A percentile compares a stretch with the other conserved stretches of the same genome.
Conservation (phyloP, 192 early-diverging fungal genomes). For the Neocallimastix lanati region DNA sequence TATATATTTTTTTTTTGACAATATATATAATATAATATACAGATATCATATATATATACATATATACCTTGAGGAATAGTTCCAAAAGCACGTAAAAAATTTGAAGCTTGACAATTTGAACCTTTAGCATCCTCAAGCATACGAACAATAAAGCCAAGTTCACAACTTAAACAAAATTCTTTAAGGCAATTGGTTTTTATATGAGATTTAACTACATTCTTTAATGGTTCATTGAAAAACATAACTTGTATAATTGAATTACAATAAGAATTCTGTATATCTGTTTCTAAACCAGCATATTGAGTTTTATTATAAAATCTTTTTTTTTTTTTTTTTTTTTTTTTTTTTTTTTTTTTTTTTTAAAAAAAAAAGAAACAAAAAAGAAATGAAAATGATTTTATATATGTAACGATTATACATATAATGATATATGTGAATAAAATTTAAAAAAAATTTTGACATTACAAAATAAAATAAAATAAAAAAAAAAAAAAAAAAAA, state of each 20-base stretch:
- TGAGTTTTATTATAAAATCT: conserved; percentile 75
- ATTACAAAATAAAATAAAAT: too few relatives aligned
- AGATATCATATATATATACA: too few relatives aligned
- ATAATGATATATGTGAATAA: too few relatives aligned
- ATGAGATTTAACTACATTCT: conserved; percentile 55
- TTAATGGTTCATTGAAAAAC: conserved; percentile 45
- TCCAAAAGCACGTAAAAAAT: conserved; percentile 69
- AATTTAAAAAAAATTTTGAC: too few relatives aligned
- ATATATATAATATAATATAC: too few relatives aligned
- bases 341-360: too few relatives aligned
- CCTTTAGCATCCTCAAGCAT: conserved; percentile 83
- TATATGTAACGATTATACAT: too few relatives aligned
- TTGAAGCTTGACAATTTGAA: conserved; percentile 84
- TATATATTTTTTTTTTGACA: too few relatives aligned
- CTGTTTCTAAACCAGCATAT: conserved; percentile 78
- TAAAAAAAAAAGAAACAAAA: too few relatives aligned
- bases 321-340: too few relatives aligned
- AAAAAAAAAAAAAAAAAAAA: too few relatives aligned
- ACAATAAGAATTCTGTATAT: conserved; percentile 74
- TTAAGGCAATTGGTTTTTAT: conserved; percentile 38
- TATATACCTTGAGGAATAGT: conserved; percentile 59
- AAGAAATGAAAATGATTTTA: too few relatives aligned
- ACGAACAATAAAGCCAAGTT: conserved; percentile 78
- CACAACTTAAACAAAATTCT: conserved; percentile 72
- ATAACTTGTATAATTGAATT: conserved; percentile 80